Conservation (phyloP, 176 grass and related monocot genomes). For the Chrysopogon serrulatus region DNA sequence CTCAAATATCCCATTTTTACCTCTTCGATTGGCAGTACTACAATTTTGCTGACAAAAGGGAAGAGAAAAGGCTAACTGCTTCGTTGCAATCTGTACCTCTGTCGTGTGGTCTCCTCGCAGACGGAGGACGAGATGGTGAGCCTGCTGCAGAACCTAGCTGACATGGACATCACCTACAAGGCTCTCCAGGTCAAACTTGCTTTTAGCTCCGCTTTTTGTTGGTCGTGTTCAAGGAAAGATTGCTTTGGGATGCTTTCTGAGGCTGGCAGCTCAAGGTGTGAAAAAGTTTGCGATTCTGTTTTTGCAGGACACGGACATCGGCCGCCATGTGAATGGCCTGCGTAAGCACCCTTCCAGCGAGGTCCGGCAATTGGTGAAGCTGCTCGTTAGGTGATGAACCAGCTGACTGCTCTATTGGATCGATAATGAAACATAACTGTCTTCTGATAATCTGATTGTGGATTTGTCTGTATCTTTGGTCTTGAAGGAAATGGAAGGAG, state of each 20-base stretch:
- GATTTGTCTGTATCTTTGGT: neutral
- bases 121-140: conserved; percentile 66
- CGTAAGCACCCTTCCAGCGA: conserved; percentile 67
- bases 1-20: conserved; percentile 34
- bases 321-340: conserved; percentile 62
- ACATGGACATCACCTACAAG: conserved; percentile 81
- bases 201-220: neutral
- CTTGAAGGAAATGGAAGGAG: conserved; percentile 81
- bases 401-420: neutral
- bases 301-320: conserved; percentile 77
- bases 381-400: conserved; percentile 65
- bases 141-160: conserved; percentile 58
- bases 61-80: conserved; percentile 1
- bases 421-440: neutral
- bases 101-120: conserved; percentile 41
- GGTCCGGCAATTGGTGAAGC: conserved; percentile 68
- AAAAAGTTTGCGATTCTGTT: conserved; percentile 20
- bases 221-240: neutral
- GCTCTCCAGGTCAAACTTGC: conserved; percentile 52
- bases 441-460: neutral
- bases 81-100: conserved; percentile 27
- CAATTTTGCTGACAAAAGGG: neutral
- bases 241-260: neutral
- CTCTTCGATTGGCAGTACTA: neutral
- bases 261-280: neutral